Percentiles rank a stretch among this genome's conserved stretches.
Evolutionary conservation across 306 rosid genomes (phyloP).

Genomic region (Styphnolobium japonicum): DNA sequence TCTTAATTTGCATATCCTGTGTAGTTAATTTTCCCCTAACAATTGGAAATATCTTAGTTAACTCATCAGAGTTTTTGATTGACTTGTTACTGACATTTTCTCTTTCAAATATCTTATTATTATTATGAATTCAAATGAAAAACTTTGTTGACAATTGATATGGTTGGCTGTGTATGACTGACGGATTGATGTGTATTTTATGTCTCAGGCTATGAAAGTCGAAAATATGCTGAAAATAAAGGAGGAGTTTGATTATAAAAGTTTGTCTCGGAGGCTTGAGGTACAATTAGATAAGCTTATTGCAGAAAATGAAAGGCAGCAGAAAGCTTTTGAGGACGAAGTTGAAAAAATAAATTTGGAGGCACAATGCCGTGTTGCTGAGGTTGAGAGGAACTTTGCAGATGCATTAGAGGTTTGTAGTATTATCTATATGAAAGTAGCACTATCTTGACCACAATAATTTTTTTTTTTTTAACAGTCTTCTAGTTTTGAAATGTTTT

Average conservation of each 20-base stretch:
- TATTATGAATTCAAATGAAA: conserved; percentile 13
- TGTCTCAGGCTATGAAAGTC: conserved; percentile 88
- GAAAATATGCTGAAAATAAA: conserved; percentile 95
- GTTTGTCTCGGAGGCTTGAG: conserved; percentile 89
- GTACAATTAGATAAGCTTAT: conserved; percentile 84
- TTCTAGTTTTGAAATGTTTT: background rate
- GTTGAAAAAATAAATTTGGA: conserved; percentile 71
- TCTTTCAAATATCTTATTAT: background rate
- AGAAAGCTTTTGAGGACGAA: conserved; percentile 79
- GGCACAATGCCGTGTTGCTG: conserved; percentile 67
- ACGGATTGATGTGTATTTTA: conserved; percentile 23
- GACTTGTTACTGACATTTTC: conserved; percentile 3
- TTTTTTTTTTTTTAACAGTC: background rate
- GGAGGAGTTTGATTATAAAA: conserved; percentile 98
- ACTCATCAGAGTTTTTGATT: background rate
- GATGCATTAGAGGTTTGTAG: conserved; percentile 87
- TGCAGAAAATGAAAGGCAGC: conserved; percentile 93
- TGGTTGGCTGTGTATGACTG: background rate
- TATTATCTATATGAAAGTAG: conserved; percentile 21
- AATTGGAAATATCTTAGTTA: background rate
- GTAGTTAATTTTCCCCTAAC: background rate
- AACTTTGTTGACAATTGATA: background rate
- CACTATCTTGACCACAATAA: background rate
- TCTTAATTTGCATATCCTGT: background rate
- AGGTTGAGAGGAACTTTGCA: conserved; percentile 86